Evolutionary conservation across 768 basidiomycete genomes (phyloP), one percentile per base, ranked within the genome.

Genomic region (Boletus reticuloceps): DNA sequence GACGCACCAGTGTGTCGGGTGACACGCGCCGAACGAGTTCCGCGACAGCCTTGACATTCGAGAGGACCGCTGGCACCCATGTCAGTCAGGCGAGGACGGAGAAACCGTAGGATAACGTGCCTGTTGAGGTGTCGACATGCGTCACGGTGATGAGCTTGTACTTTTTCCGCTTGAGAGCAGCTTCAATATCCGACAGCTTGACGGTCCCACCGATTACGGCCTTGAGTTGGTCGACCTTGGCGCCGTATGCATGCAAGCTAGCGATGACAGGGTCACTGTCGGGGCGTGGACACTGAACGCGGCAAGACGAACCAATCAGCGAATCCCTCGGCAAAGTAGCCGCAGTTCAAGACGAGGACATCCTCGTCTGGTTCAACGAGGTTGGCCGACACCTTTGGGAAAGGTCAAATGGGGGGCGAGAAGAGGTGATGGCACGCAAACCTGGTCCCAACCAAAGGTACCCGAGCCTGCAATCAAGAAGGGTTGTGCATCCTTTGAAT

Each of bases 401-500:
- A 52, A 58, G 31, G n/a, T 60, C 47, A 55, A n/a, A 27, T 5
- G n/a, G 17, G n/a, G 4, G 20, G 12, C 8, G 25, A 11, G 13
- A 42, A 25, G 13, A 19, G 42, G 27, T 2, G 22, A 10, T 20
- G 41, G 19, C 6, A 19, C 20, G 66, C 80, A 59, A 42, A 81
- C 90, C 82, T 92, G 89, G 70, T 98, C 95, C 94, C 95, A 98
- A 29, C 97, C 97, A 34, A 99, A 79, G 3, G 97, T 98, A 16
- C 97, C 97, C 51, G 88, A 91, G 2, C 97, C 97, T 27, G 94
- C 86, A 58, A 98, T 89, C 64, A 99, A 74, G 79, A 99, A 94
- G 0, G 94, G 92, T 66, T 98, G 97, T 0, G 81, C 90, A 22
- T 78, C 75, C 51, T 83, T 80, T 31, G 96, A 88, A 67, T 84